Percentiles rank a stretch among this genome's conserved stretches.
phyloP scores from a whole-genome alignment of 2,329 filamentous ascomycete genomes.

The Cytospora mali region DNA sequence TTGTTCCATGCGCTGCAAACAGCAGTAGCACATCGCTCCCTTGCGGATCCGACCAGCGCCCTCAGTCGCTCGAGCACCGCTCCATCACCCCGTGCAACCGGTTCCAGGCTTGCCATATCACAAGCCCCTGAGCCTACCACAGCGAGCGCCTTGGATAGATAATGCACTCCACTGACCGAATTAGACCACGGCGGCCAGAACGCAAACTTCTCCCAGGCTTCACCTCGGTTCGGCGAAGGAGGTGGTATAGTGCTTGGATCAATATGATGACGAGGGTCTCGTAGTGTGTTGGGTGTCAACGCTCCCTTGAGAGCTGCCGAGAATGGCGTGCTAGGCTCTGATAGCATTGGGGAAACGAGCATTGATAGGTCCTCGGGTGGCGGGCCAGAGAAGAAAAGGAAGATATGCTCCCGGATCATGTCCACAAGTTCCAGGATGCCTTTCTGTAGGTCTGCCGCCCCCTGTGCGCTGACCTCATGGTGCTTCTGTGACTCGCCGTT shows the following conservation, averaged over 20 bases:
- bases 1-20: conserved; percentile 90
- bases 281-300: conserved; percentile 58
- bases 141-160: conserved; percentile 78
- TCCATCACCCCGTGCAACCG: conserved; percentile 59
- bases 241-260: conserved; percentile 77
- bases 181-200: conserved; percentile 97
- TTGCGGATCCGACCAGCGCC: conserved; percentile 71
- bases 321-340: conserved; percentile 68
- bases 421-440: conserved; percentile 82
- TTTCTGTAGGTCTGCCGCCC: conserved; percentile 71
- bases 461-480: conserved; percentile 74
- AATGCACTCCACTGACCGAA: conserved; percentile 88
- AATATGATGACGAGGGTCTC: conserved; percentile 77
- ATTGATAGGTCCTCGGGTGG: conserved; percentile 90
- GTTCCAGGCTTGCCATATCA: conserved; percentile 77
- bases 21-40: conserved; percentile 84
- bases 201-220: conserved; percentile 89
- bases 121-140: conserved; percentile 85
- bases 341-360: conserved; percentile 78
- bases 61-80: conserved; percentile 73
- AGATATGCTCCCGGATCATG: conserved; percentile 77
- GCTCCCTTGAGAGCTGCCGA: conserved; percentile 46
- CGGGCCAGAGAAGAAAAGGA: conserved; percentile 81
- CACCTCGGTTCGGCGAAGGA: conserved; percentile 75
- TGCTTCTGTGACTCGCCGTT: conserved; percentile 80